phyloP scores from a whole-genome alignment of 495 filamentous ascomycete genomes.

The Penicillium turbatum region DNA sequence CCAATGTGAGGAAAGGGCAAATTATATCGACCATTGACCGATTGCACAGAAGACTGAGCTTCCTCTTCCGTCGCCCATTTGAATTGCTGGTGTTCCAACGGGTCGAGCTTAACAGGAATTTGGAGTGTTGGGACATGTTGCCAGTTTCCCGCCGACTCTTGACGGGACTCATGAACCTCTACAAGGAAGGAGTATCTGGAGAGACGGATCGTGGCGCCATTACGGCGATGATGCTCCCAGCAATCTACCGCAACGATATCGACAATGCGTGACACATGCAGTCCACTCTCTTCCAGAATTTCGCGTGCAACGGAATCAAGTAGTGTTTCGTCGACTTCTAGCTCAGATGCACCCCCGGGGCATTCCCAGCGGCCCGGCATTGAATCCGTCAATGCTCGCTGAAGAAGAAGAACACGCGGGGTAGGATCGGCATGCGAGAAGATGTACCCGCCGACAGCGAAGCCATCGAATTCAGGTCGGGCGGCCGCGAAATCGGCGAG shows the following conservation, averaged over 20 bases:
- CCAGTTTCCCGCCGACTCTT: not conserved
- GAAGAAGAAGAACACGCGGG: slow-evolving; percentile 48
- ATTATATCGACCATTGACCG: slow-evolving; percentile 9
- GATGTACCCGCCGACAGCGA: slow-evolving; percentile 41
- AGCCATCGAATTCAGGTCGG: slow-evolving; percentile 32
- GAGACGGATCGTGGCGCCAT: slow-evolving; percentile 13
- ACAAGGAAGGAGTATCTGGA: slow-evolving; percentile 39
- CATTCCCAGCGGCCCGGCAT: slow-evolving; percentile 54
- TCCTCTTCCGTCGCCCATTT: slow-evolving; percentile 45
- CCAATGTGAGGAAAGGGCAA: not conserved
- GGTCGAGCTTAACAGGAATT: slow-evolving; percentile 33
- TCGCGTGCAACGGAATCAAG: slow-evolving; percentile 53
- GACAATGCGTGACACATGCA: slow-evolving; percentile 44
- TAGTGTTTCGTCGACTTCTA: slow-evolving; percentile 43
- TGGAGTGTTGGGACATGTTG: slow-evolving; percentile 20
- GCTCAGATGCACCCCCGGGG: slow-evolving; percentile 52
- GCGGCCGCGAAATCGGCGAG: slow-evolving; percentile 29
- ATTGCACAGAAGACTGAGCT: slow-evolving; percentile 14
- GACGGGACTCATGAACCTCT: slow-evolving; percentile 29
- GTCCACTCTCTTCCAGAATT: slow-evolving; percentile 55
- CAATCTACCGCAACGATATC: slow-evolving; percentile 38
- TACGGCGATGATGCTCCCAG: slow-evolving; percentile 23
- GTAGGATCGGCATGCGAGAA: slow-evolving; percentile 26
- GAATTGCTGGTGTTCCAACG: slow-evolving; percentile 42
- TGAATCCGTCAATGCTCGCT: slow-evolving; percentile 42